phyloP scores from a whole-genome alignment of 352 stramenopile genomes.

The Phytophthora uliginosa region DNA sequence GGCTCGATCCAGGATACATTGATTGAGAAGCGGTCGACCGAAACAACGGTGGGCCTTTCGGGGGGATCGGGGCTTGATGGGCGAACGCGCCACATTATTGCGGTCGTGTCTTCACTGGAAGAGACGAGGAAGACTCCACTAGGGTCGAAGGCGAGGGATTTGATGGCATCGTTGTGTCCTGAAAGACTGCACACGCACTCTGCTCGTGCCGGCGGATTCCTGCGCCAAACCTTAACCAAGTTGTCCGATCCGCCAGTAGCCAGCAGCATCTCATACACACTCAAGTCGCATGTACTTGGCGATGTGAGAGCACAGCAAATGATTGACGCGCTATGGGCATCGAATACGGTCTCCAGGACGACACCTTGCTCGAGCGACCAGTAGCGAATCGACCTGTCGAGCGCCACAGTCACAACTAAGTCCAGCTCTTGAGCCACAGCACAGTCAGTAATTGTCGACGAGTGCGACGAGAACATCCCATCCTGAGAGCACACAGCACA shows the following conservation, averaged over 20 bases:
- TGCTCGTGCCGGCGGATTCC: constrained; percentile 2
- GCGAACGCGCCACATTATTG: constrained; percentile 60
- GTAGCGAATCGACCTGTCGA: constrained; percentile 59
- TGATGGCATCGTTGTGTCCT: constrained; percentile 62
- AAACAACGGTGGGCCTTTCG: constrained; percentile 28
- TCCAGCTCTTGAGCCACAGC: constrained; percentile 50
- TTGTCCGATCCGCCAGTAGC: constrained; percentile 72
- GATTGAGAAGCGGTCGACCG: constrained; percentile 60
- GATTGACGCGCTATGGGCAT: constrained; percentile 60
- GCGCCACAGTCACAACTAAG: constrained; percentile 57
- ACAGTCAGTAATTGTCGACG: constrained; percentile 52
- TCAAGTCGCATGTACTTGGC: constrained; percentile 27
- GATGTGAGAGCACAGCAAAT: constrained; percentile 53
- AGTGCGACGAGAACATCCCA: constrained; percentile 57
- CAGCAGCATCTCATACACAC: constrained; percentile 46
- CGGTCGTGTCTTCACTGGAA: constrained; percentile 57
- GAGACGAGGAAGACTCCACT: constrained; percentile 66
- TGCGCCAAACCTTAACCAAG: constrained; percentile 70
- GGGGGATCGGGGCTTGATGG: constrained; percentile 60
- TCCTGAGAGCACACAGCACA: constrained; percentile 24
- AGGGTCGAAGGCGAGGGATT: constrained; percentile 48
- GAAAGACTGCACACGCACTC: constrained; percentile 59
- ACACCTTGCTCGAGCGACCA: constrained; percentile 49
- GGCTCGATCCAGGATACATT: constrained; percentile 56
- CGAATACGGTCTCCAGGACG: constrained; percentile 47